Percentiles rank a stretch among this genome's conserved stretches.
phyloP scores from a whole-genome alignment of 139 green algal species.

The Protoeuglena noctilucae region DNA sequence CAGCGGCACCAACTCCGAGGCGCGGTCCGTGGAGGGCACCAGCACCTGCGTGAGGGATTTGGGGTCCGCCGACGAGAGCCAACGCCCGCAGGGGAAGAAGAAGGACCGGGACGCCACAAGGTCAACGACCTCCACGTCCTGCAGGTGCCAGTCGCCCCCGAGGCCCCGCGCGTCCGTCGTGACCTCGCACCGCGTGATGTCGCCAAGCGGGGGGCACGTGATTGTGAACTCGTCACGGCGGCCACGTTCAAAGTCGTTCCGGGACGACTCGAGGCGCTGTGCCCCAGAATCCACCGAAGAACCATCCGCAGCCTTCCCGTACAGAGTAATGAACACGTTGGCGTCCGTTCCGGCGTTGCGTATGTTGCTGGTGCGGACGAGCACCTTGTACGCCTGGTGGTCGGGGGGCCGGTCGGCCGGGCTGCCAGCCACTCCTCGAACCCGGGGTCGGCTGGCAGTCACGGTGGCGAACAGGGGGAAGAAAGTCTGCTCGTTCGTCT shows the following conservation, averaged over 20 bases:
- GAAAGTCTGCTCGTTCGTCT: constrained; percentile 6
- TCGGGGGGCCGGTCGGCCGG: not conserved
- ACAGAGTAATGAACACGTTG: constrained; percentile 16
- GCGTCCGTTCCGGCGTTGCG: constrained; percentile 4
- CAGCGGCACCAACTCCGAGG: constrained; percentile 14
- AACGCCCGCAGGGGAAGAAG: constrained; percentile 22
- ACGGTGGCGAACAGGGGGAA: too few relatives aligned
- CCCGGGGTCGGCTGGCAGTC: too few relatives aligned
- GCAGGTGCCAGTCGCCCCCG: constrained; percentile 2
- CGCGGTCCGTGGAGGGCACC: not conserved
- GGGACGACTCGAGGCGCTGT: not conserved
- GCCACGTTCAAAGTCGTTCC: constrained; percentile 20
- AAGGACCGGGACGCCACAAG: not conserved
- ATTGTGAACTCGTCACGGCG: constrained; percentile 11
- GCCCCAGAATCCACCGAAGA: not conserved
- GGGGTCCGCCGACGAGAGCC: constrained; percentile 10
- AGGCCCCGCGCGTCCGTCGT: constrained; percentile 16
- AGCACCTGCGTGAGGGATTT: not conserved
- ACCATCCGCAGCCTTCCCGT: constrained; percentile 13
- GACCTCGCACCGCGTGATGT: constrained; percentile 7
- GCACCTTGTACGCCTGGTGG: not conserved
- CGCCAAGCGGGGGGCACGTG: constrained; percentile 5
- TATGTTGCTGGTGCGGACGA: not conserved
- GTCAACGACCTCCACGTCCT: constrained; percentile 9
- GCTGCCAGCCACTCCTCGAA: too few relatives aligned